phyloP scores from a whole-genome alignment of 2,329 filamentous ascomycete species.

The Ilyonectria sp. region DNA sequence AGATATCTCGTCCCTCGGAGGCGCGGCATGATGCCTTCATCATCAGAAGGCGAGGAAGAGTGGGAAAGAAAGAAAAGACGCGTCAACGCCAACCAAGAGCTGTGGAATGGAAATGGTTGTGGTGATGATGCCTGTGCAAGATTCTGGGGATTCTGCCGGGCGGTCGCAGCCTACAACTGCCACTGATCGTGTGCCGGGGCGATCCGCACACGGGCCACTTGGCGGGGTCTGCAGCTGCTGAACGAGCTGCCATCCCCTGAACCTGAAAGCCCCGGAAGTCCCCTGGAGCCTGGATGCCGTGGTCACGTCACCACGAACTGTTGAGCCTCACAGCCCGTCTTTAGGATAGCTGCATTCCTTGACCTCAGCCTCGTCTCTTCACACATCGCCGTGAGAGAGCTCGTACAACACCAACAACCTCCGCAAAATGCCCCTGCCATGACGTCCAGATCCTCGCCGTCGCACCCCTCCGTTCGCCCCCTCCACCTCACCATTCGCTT shows the following conservation, averaged over 20 bases:
- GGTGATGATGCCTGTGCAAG: slow-evolving; percentile 33
- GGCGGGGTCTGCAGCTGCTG: slow-evolving; percentile 27
- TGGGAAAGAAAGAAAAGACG: neutral
- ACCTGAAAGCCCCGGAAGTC: slow-evolving; percentile 32
- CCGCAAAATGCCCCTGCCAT: slow-evolving; percentile 48
- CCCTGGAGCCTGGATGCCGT: slow-evolving; percentile 28
- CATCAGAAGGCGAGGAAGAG: slow-evolving; percentile 12
- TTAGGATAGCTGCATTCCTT: neutral
- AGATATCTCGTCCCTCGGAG: slow-evolving; percentile 63
- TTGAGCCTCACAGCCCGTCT: slow-evolving; percentile 13
- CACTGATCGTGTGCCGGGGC: slow-evolving; percentile 22
- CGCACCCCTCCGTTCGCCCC: slow-evolving; percentile 53
- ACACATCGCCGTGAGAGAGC: slow-evolving; percentile 6
- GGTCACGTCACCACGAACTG: slow-evolving; percentile 33
- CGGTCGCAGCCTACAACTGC: slow-evolving; percentile 44
- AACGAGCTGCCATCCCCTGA: slow-evolving; percentile 30
- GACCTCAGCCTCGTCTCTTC: neutral
- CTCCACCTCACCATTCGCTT: slow-evolving; percentile 92
- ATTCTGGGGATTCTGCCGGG: slow-evolving; percentile 54
- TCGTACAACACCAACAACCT: neutral
- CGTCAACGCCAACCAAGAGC: neutral
- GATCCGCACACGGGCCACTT: slow-evolving; percentile 23
- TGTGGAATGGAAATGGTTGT: neutral
- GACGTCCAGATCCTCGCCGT: slow-evolving; percentile 41
- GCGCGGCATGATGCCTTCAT: slow-evolving; percentile 58